These are phyloP conservation scores for Pseudogymnoascus sp. DNA, from an alignment of 2,329 filamentous ascomycete genomes.

Conservation along the genomic window DNA sequence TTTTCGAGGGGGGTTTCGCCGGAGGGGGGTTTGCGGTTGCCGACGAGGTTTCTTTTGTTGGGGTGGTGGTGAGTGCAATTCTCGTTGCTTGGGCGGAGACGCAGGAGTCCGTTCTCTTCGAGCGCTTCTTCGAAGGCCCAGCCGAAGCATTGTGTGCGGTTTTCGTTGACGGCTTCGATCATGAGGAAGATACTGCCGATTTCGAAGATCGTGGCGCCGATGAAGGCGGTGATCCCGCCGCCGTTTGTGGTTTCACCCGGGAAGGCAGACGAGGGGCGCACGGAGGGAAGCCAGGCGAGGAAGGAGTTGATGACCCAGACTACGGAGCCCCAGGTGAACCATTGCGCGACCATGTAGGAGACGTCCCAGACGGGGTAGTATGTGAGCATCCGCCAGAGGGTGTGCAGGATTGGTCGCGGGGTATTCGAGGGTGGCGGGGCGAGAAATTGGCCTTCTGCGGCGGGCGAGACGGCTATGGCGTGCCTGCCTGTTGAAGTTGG, in stretches of 20 bases:
- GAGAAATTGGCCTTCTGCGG: constrained; percentile 18
- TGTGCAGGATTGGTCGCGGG: constrained; percentile 21
- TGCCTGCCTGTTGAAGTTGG: constrained; percentile 29
- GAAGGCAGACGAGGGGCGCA: constrained; percentile 44
- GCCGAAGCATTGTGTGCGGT: constrained; percentile 56
- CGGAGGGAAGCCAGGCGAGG: constrained; percentile 54
- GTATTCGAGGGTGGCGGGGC: constrained; percentile 27
- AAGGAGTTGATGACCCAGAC: constrained; percentile 53
- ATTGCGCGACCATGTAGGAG: constrained; percentile 43
- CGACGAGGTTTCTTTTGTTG: constrained; percentile 31
- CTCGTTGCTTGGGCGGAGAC: constrained; percentile 17
- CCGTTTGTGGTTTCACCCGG: constrained; percentile 41
- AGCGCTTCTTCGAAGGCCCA: constrained; percentile 53
- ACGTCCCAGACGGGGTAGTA: constrained; percentile 47
- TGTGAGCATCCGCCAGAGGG: constrained; percentile 40
- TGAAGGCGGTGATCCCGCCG: constrained; percentile 53
- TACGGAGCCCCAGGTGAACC: constrained; percentile 45
- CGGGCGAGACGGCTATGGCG: constrained; percentile 27
- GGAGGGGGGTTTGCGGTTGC: constrained; percentile 20
- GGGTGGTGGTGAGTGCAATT: constrained; percentile 34
- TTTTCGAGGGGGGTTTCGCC: background rate
- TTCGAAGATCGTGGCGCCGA: constrained; percentile 61
- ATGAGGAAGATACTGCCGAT: constrained; percentile 53
- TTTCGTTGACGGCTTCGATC: constrained; percentile 61
- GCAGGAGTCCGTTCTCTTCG: constrained; percentile 22